Conservation (phyloP, 2,329 filamentous ascomycete species). For the Diaporthe humulicola region DNA sequence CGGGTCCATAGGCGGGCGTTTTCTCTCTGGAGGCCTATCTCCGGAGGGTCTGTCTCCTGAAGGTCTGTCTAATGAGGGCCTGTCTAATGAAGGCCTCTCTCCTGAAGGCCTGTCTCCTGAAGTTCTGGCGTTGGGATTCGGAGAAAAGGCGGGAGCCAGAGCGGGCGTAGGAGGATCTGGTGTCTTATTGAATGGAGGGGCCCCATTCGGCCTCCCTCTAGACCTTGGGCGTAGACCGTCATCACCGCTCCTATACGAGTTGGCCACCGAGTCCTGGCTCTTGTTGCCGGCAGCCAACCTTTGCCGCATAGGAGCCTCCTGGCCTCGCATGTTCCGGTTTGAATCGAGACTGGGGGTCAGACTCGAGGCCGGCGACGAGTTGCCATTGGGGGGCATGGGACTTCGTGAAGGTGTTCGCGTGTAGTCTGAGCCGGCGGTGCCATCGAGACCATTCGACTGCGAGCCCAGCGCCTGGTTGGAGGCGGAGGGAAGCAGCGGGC, state of each 20-base stretch:
- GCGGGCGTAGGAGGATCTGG: constrained; percentile 44
- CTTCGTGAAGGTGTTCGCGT: constrained; percentile 47
- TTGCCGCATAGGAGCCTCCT: constrained; percentile 56
- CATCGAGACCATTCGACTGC: constrained; percentile 47
- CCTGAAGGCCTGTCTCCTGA: constrained; percentile 49
- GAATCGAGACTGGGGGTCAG: constrained; percentile 65
- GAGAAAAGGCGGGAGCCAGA: constrained; percentile 41
- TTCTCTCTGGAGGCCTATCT: constrained; percentile 71
- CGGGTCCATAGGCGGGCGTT: constrained; percentile 76
- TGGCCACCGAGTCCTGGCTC: constrained; percentile 70
- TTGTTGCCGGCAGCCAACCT: constrained; percentile 65
- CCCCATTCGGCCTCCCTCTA: constrained; percentile 57
- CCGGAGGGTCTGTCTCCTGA: constrained; percentile 49
- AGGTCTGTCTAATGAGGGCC: neutral
- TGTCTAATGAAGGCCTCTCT: constrained; percentile 69
- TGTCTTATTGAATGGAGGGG: constrained; percentile 43
- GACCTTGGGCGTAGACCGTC: constrained; percentile 63
- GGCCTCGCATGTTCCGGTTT: constrained; percentile 55
- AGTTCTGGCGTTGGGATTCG: constrained; percentile 14
- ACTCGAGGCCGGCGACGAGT: constrained; percentile 57
- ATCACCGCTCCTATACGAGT: constrained; percentile 67
- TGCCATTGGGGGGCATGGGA: constrained; percentile 48
- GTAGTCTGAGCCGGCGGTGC: constrained; percentile 42
- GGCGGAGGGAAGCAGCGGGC: constrained; percentile 40
- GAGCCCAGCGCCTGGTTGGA: constrained; percentile 30